phyloP scores from a whole-genome alignment of 1,139 yeast species.

The Taphrina wiesneri region DNA sequence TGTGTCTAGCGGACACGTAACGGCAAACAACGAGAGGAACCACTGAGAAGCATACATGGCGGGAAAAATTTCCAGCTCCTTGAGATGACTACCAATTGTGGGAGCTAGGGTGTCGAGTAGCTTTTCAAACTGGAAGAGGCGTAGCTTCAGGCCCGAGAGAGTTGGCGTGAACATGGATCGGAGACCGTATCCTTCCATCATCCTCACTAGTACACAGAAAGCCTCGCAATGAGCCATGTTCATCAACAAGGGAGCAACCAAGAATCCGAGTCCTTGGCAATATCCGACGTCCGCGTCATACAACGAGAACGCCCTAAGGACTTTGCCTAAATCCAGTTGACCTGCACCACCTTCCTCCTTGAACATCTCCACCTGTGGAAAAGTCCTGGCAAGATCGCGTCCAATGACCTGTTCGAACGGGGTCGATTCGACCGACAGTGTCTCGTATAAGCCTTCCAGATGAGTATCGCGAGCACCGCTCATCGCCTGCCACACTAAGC shows the following conservation, averaged over 20 bases:
- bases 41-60: slow-evolving; percentile 55
- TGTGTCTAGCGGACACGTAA: slow-evolving; percentile 59
- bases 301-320: slow-evolving; percentile 65
- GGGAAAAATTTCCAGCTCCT: slow-evolving; percentile 44
- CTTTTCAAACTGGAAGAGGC: slow-evolving; percentile 57
- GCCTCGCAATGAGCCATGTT: slow-evolving; percentile 55
- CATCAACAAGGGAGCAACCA: slow-evolving; percentile 64
- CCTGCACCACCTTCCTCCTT: slow-evolving; percentile 52
- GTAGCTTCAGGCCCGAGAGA: slow-evolving; percentile 57
- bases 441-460: slow-evolving; percentile 48
- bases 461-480: slow-evolving; percentile 45
- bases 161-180: slow-evolving; percentile 62
- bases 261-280: slow-evolving; percentile 65
- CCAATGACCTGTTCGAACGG: slow-evolving; percentile 58
- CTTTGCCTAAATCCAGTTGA: slow-evolving; percentile 54
- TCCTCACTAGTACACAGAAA: slow-evolving; percentile 58
- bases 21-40: slow-evolving; percentile 67
- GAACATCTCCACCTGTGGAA: slow-evolving; percentile 60
- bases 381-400: slow-evolving; percentile 65
- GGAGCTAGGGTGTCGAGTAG: slow-evolving; percentile 52
- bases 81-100: slow-evolving; percentile 54
- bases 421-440: slow-evolving; percentile 50
- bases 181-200: slow-evolving; percentile 65
- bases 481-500: slow-evolving; percentile 48
- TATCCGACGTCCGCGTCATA: slow-evolving; percentile 71